Evolutionary conservation across 768 basidiomycete genomes (phyloP).

Genomic region (Lenzites betulinus): DNA sequence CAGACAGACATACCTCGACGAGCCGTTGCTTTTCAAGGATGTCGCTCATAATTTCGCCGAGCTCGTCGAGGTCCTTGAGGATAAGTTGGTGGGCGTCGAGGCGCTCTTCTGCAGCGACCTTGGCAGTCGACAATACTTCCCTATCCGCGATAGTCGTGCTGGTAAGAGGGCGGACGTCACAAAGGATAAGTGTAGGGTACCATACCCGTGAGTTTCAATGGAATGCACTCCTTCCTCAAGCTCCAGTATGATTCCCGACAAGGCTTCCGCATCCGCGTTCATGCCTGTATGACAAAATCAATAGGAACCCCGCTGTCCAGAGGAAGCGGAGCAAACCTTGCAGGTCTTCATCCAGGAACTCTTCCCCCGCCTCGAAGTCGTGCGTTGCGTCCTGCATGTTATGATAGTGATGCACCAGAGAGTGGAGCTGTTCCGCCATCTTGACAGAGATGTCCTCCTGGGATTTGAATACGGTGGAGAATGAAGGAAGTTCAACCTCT

Average conservation of each 20-base stretch:
- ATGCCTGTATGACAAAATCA: slow-evolving; percentile 51
- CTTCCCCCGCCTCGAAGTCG: slow-evolving; percentile 69
- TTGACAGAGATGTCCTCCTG: slow-evolving; percentile 59
- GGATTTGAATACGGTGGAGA: slow-evolving; percentile 49
- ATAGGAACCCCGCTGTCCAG: background rate
- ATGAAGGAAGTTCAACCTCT: slow-evolving; percentile 38
- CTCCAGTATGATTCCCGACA: slow-evolving; percentile 74
- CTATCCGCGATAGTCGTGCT: slow-evolving; percentile 37
- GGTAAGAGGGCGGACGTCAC: too few relatives aligned
- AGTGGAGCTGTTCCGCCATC: slow-evolving; percentile 79
- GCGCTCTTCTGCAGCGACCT: slow-evolving; percentile 46
- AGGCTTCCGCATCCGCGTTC: slow-evolving; percentile 78
- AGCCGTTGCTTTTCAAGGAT: slow-evolving; percentile 71
- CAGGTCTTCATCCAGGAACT: slow-evolving; percentile 67
- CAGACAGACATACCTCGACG: slow-evolving; percentile 54
- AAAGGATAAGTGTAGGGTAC: slow-evolving; percentile 7
- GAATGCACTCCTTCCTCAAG: slow-evolving; percentile 58
- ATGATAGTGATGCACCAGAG: slow-evolving; percentile 72
- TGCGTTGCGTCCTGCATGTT: slow-evolving; percentile 71
- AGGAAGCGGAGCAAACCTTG: slow-evolving; percentile 45
- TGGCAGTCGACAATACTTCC: slow-evolving; percentile 48
- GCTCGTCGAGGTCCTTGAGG: slow-evolving; percentile 70
- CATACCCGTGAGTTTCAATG: slow-evolving; percentile 63
- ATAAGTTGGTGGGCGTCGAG: slow-evolving; percentile 50
- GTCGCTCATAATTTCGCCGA: slow-evolving; percentile 77